Conservation (phyloP, 2,329 filamentous ascomycete genomes). For the Leptographium procerum region DNA sequence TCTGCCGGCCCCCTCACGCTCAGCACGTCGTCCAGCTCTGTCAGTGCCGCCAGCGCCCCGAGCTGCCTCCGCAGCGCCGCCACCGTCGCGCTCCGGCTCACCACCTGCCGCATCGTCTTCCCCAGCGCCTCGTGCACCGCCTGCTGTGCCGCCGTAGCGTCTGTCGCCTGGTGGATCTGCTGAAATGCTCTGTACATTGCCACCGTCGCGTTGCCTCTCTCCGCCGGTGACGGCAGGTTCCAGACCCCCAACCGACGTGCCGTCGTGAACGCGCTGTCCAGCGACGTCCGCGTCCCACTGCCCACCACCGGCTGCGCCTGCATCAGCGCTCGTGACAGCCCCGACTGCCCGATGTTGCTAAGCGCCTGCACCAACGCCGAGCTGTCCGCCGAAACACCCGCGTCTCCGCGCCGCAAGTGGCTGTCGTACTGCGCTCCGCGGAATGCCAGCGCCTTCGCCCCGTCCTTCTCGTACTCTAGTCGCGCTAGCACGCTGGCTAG, state of each 20-base stretch:
- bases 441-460: slow-evolving; percentile 77
- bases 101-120: slow-evolving; percentile 47
- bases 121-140: slow-evolving; percentile 54
- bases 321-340: slow-evolving; percentile 70
- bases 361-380: slow-evolving; percentile 66
- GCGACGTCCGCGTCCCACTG: slow-evolving; percentile 40
- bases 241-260: slow-evolving; percentile 80
- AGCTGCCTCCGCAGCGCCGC: slow-evolving; percentile 43
- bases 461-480: slow-evolving; percentile 82
- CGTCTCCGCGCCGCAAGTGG: slow-evolving; percentile 53
- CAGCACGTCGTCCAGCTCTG: slow-evolving; percentile 72
- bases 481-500: slow-evolving; percentile 67
- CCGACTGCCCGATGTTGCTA: slow-evolving; percentile 70
- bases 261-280: slow-evolving; percentile 66
- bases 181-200: slow-evolving; percentile 75
- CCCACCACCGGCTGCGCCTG: slow-evolving; percentile 42
- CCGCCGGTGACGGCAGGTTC: slow-evolving; percentile 68
- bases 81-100: slow-evolving; percentile 35
- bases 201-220: slow-evolving; percentile 49
- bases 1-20: slow-evolving; percentile 47
- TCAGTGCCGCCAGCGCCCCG: slow-evolving; percentile 57
- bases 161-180: slow-evolving; percentile 56
- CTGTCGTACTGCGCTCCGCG: slow-evolving; percentile 86
- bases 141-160: slow-evolving; percentile 38
- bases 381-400: slow-evolving; percentile 45